A percentile compares a stretch with the other conserved stretches of the same genome.
Conservation (phyloP, 129 eudicot genomes). For the Deinandra increscens region DNA sequence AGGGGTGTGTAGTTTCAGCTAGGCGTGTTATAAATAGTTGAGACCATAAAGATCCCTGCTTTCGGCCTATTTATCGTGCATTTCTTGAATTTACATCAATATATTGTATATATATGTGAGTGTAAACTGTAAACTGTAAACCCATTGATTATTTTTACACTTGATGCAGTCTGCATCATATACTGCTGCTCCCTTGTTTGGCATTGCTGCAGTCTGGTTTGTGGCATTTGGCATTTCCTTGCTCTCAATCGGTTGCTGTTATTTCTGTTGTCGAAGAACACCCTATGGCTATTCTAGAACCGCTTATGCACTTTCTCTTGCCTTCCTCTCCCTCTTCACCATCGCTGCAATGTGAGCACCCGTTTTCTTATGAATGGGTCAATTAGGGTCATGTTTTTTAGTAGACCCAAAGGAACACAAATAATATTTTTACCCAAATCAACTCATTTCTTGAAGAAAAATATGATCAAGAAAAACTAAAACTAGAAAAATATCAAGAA, state of each 20-base stretch:
- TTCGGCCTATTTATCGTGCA: too few relatives aligned
- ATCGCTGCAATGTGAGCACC: slow-evolving; percentile 57
- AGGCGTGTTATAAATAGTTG: too few relatives aligned
- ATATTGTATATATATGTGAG: too few relatives aligned
- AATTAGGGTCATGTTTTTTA: not conserved
- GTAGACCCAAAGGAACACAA: too few relatives aligned
- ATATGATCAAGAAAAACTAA: too few relatives aligned
- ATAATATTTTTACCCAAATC: too few relatives aligned
- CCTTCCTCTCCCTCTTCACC: slow-evolving; percentile 57
- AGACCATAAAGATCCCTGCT: too few relatives aligned
- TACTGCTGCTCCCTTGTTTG: slow-evolving; percentile 59
- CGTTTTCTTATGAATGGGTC: not conserved
- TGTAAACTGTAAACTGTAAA: too few relatives aligned
- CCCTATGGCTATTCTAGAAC: slow-evolving; percentile 55
- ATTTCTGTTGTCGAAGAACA: slow-evolving; percentile 41
- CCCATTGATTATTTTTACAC: not conserved
- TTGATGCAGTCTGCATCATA: slow-evolving; percentile 73
- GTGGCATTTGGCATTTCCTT: slow-evolving; percentile 61
- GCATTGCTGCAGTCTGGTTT: slow-evolving; percentile 71
- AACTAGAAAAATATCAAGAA: too few relatives aligned
- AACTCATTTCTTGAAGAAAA: too few relatives aligned
- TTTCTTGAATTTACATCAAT: not conserved
- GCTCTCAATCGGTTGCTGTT: slow-evolving; percentile 51
- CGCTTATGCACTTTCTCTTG: slow-evolving; percentile 58
- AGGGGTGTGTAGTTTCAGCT: too few relatives aligned